Conservation (phyloP, 2,329 filamentous ascomycete species). For the Metarhizium rileyi region DNA sequence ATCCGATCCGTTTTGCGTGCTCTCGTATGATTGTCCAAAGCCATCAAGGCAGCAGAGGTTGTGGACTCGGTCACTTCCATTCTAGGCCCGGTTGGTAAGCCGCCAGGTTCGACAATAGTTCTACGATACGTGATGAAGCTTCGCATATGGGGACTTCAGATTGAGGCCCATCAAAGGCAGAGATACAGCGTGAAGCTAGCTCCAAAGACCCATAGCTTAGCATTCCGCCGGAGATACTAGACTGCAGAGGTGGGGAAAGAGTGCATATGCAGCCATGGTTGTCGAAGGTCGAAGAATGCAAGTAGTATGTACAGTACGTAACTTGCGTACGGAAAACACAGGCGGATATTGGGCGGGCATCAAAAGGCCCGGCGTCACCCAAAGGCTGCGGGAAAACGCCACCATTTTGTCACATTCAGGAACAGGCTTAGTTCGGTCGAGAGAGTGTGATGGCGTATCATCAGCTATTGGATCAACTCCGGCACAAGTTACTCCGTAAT, state of each 20-base stretch:
- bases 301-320: no score
- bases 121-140: neutral
- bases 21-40: neutral
- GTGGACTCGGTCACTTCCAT: neutral
- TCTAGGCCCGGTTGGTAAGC: neutral
- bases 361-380: no score
- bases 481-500: neutral
- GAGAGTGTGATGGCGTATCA: conserved; percentile 6
- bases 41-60: neutral
- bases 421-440: conserved; percentile 21
- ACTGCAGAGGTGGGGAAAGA: neutral
- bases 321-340: no score
- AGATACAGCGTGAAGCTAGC: neutral
- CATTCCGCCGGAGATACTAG: neutral
- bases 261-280: neutral
- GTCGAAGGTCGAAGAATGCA: no score
- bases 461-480: conserved; percentile 1
- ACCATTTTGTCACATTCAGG: conserved; percentile 15
- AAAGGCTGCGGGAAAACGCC: neutral
- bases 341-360: no score
- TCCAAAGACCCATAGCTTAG: neutral
- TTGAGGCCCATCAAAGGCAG: neutral
- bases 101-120: no score
- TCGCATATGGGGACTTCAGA: neutral
- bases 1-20: neutral